phyloP scores from a whole-genome alignment of 2,329 filamentous ascomycete genomes.

The Fusarium albosuccineum region DNA sequence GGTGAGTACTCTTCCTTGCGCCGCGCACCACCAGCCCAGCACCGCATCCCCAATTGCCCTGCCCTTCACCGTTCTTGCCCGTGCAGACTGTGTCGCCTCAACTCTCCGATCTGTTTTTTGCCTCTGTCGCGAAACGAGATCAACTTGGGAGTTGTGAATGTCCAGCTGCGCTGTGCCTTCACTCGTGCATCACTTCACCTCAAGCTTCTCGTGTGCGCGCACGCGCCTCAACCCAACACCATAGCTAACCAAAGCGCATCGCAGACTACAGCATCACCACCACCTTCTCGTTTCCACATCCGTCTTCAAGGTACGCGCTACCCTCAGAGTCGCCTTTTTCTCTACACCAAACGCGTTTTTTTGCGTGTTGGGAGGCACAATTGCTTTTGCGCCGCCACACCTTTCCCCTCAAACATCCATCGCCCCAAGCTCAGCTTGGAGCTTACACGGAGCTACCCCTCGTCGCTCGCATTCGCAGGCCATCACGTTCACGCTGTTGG shows the following conservation, averaged over 20 bases:
- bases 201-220: conserved; percentile 31
- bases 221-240: conserved; percentile 23
- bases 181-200: conserved; percentile 35
- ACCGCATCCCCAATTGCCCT: conserved; percentile 55
- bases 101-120: conserved; percentile 37
- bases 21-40: conserved; percentile 46
- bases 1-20: conserved; percentile 64
- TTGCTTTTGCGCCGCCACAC: conserved; percentile 48
- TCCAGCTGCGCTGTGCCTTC: conserved; percentile 33
- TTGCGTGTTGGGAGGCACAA: conserved; percentile 40
- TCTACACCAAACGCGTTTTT: conserved; percentile 29
- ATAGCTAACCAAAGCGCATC: conserved; percentile 48
- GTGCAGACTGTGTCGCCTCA: conserved; percentile 26
- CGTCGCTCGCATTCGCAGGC: conserved; percentile 10
- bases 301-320: conserved; percentile 41
- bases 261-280: conserved; percentile 45
- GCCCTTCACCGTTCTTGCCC: conserved; percentile 41
- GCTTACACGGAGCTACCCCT: conserved; percentile 44
- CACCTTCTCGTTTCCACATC: conserved; percentile 26
- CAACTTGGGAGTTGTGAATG: conserved; percentile 40
- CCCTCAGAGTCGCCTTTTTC: conserved; percentile 27
- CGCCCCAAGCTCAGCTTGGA: conserved; percentile 29
- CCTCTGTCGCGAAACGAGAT: conserved; percentile 27
- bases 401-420: conserved; percentile 18
- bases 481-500: not conserved